Evolutionary conservation across 306 rosid genomes (phyloP).

Genomic region (Rosa rugosa): DNA sequence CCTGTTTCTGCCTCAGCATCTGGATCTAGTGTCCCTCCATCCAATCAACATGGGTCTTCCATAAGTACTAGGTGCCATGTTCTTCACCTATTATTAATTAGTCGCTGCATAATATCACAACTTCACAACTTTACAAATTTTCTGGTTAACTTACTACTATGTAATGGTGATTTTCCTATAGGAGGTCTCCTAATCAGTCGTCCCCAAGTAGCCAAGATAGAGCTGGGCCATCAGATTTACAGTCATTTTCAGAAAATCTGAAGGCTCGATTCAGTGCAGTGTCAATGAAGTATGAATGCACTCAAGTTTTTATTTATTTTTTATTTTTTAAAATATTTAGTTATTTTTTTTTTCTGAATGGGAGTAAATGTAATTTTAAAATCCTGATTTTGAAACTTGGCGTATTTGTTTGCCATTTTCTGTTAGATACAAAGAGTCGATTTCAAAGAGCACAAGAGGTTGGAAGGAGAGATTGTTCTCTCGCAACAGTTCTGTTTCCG

Average conservation of each 20-base stretch:
- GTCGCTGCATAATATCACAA: background rate
- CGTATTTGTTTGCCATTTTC: background rate
- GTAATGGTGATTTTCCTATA: constrained; percentile 18
- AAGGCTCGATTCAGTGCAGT: constrained; percentile 84
- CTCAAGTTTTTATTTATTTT: background rate
- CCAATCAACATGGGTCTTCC: constrained; percentile 57
- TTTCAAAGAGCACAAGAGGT: constrained; percentile 87
- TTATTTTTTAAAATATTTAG: background rate
- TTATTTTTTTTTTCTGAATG: background rate
- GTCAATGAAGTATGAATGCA: constrained; percentile 61
- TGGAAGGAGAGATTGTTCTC: constrained; percentile 97
- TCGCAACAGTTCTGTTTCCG: constrained; percentile 74
- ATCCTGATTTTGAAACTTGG: constrained; percentile 8
- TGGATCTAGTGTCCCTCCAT: constrained; percentile 43
- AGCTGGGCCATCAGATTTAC: constrained; percentile 94
- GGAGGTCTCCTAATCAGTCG: constrained; percentile 67
- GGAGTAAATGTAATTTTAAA: constrained; percentile 7
- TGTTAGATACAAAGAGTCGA: constrained; percentile 90
- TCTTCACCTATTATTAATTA: constrained; percentile 10
- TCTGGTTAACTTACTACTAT: constrained; percentile 6
- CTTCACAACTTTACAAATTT: background rate
- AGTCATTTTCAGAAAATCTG: constrained; percentile 83
- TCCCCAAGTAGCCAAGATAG: constrained; percentile 74
- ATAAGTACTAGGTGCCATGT: constrained; percentile 41
- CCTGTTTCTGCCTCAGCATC: constrained; percentile 63